phyloP scores from a whole-genome alignment of 768 basidiomycete genomes.

The Suillus bovinus region DNA sequence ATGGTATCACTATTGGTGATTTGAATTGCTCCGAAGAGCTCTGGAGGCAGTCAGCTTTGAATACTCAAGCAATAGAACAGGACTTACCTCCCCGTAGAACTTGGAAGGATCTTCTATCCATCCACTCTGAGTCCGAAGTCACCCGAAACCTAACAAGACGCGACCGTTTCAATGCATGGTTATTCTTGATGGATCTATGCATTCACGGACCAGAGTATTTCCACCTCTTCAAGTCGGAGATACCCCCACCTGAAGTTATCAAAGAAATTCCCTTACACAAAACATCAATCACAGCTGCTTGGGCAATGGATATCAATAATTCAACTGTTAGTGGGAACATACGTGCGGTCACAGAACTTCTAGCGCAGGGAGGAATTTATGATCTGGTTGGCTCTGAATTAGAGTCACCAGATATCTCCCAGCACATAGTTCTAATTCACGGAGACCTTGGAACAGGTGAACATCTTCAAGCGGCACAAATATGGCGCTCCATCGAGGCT shows the following conservation, averaged over 20 bases:
- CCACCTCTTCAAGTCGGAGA: too few species aligned
- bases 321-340: constrained; percentile 22
- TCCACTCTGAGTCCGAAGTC: too few species aligned
- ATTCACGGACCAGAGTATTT: too few species aligned
- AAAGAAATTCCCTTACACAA: constrained; percentile 28
- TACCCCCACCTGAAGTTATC: constrained; percentile 29
- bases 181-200: too few species aligned
- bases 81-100: too few species aligned
- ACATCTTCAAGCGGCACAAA: constrained; percentile 12
- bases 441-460: constrained; percentile 27
- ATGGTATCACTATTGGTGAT: constrained; percentile 24
- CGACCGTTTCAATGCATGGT: too few species aligned
- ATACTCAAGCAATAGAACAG: constrained; percentile 15
- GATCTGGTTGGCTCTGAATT: background rate
- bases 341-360: constrained; percentile 14
- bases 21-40: constrained; percentile 34
- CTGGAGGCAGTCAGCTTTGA: constrained; percentile 32
- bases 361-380: constrained; percentile 6
- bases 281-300: constrained; percentile 23
- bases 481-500: too few species aligned
- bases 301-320: constrained; percentile 26
- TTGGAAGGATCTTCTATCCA: too few species aligned
- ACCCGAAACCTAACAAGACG: too few species aligned
- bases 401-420: constrained; percentile 12
- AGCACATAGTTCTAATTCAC: constrained; percentile 20